Evolutionary conservation across 2,329 filamentous ascomycete genomes (phyloP), one percentile per base, ranked within the genome.

Genomic region (Nannizzia gypsea): DNA sequence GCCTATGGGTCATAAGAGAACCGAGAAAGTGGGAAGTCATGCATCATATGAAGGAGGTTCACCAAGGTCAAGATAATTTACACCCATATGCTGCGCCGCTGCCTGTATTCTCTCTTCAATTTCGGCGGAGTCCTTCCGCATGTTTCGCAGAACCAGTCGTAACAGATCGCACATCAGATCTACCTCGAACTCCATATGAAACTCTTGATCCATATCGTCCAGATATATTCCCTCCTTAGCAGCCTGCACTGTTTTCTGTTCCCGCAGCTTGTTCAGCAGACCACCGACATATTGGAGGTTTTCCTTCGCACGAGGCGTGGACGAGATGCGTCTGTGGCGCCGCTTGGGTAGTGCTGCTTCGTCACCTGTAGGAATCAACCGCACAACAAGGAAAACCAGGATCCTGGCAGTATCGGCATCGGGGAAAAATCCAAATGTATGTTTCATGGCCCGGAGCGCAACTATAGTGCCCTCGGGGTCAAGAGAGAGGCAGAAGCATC

Each of bases 401-500:
- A 77, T 71, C 13, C 76, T 76, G 22, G 72, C 74, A 9, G 78
- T 80, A 22, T 71, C 70, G 57, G 76, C 71, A 59, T 76, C 75
- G 0, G 80, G 80, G 56, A 72, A 73, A 57, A 75, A 71, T 34
- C 71, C 69, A 60, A 81, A 81, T 3, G 66, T 64, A 17, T 72
- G 63, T 55, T 72, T 71, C 66, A 82, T 66, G 1, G 75, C 74
- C 58, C 75, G 71, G 11, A 82, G 68, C 1, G 78, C 78, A 34
- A 81, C 75, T 22, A 81, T 70, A 2, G 75, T 78, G 34, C 78
- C 80, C 2, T 73, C 63, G 13, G 78, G 69, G 63, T 82, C 80
- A 55, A 77, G 72, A 1, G 72, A 73, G 6, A 80, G 68, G 61
- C 77, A 79, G 67, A 82, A 80, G 64, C 75, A 77, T 34, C 77